phyloP scores from a whole-genome alignment of 2,329 filamentous ascomycete genomes.

The Fusarium sp. region DNA sequence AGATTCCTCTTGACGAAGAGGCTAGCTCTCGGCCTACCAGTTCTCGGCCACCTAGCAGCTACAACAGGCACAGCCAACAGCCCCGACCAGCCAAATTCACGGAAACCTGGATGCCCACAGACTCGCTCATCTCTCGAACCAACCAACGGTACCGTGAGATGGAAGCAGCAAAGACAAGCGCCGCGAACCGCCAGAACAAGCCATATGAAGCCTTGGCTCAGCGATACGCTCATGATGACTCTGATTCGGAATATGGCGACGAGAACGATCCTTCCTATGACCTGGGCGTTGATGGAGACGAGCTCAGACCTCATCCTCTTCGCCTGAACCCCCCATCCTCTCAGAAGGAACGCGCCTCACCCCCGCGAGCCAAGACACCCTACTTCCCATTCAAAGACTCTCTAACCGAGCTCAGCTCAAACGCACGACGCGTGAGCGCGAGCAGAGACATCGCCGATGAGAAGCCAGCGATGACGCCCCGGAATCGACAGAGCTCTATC shows the following conservation, averaged over 20 bases:
- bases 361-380: slow-evolving; percentile 32
- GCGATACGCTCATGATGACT: slow-evolving; percentile 54
- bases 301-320: slow-evolving; percentile 61
- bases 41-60: slow-evolving; percentile 40
- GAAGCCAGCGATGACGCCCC: slow-evolving; percentile 37
- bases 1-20: slow-evolving; percentile 58
- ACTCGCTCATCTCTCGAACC: slow-evolving; percentile 63
- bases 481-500: slow-evolving; percentile 55
- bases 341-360: slow-evolving; percentile 21
- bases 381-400: slow-evolving; percentile 43
- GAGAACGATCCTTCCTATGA: slow-evolving; percentile 47
- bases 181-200: slow-evolving; percentile 47
- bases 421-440: slow-evolving; percentile 54
- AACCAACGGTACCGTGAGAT: slow-evolving; percentile 60
- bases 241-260: slow-evolving; percentile 54
- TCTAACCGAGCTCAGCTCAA: slow-evolving; percentile 57
- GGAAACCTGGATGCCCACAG: slow-evolving; percentile 64
- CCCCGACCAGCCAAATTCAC: slow-evolving; percentile 58
- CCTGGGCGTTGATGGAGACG: slow-evolving; percentile 41
- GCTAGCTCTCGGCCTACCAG: slow-evolving; percentile 39
- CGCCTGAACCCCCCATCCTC: slow-evolving; percentile 57
- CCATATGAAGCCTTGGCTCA: slow-evolving; percentile 59
- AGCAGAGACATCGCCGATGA: slow-evolving; percentile 59
- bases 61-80: slow-evolving; percentile 45
- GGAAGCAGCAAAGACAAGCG: slow-evolving; percentile 49